These are phyloP conservation scores for Priceomyces medius DNA, from an alignment of 805 yeast genomes.

Conservation along the genomic window DNA sequence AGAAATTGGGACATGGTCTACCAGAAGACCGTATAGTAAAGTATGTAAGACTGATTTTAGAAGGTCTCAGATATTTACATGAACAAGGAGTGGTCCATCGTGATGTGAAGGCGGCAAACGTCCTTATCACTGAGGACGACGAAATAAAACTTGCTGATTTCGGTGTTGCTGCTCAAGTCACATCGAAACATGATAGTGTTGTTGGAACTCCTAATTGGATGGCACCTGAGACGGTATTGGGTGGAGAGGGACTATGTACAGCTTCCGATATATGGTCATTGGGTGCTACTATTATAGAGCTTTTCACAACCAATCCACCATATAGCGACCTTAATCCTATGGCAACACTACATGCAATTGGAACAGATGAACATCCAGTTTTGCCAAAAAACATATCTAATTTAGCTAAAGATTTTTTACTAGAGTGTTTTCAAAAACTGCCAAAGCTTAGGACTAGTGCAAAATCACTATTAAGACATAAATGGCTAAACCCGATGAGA, in stretches of 20 bases:
- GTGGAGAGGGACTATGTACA: slow-evolving; percentile 77
- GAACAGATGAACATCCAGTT: slow-evolving; percentile 69
- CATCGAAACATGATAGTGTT: slow-evolving; percentile 41
- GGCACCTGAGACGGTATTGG: slow-evolving; percentile 93
- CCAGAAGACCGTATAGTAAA: slow-evolving; percentile 52
- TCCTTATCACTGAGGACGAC: slow-evolving; percentile 63
- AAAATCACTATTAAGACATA: slow-evolving; percentile 51
- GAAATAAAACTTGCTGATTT: slow-evolving; percentile 88
- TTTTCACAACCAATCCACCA: slow-evolving; percentile 85
- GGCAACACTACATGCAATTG: slow-evolving; percentile 83
- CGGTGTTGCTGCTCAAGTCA: slow-evolving; percentile 80
- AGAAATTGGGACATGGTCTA: slow-evolving; percentile 47
- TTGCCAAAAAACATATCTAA: slow-evolving; percentile 54
- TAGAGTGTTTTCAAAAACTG: slow-evolving; percentile 70
- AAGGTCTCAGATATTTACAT: slow-evolving; percentile 64
- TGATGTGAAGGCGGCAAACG: slow-evolving; percentile 92
- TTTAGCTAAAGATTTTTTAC: slow-evolving; percentile 53
- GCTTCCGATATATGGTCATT: slow-evolving; percentile 92
- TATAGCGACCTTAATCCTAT: slow-evolving; percentile 72
- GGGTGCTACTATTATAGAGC: slow-evolving; percentile 92
- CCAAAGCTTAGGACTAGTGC: slow-evolving; percentile 62
- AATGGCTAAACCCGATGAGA: slow-evolving; percentile 50
- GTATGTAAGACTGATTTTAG: slow-evolving; percentile 53
- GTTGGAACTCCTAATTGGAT: slow-evolving; percentile 97
- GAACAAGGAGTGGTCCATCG: slow-evolving; percentile 77